A percentile compares a stretch with the other conserved stretches of the same genome.
Conservation (phyloP, 2,329 filamentous ascomycete species). For the Xylariaceae sp. region DNA sequence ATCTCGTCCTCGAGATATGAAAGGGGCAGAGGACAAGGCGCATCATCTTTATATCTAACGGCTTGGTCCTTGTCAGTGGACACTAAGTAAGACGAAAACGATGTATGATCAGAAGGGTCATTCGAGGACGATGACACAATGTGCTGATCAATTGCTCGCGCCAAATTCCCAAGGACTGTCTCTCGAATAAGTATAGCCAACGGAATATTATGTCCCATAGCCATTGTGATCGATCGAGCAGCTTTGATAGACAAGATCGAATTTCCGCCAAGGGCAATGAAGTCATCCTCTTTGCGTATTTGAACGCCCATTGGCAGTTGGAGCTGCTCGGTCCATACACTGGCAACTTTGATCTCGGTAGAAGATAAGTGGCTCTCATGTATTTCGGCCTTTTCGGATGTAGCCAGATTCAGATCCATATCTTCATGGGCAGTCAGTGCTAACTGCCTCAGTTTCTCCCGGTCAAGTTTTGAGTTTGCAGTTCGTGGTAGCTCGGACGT, state of each 20-base stretch:
- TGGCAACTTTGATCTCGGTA: background rate
- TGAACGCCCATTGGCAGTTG: background rate
- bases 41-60: too few species aligned
- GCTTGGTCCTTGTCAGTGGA: background rate
- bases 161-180: background rate
- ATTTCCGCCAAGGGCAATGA: constrained; percentile 6
- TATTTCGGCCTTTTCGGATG: background rate
- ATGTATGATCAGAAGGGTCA: background rate
- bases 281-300: constrained; percentile 4
- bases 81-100: background rate
- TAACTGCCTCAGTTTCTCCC: background rate
- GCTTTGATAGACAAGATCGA: constrained; percentile 6
- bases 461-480: constrained; percentile 1
- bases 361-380: background rate
- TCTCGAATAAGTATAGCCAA: constrained; percentile 7
- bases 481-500: background rate
- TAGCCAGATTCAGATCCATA: too few species aligned
- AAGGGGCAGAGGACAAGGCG: background rate
- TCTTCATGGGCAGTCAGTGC: background rate
- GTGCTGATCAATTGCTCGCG: background rate
- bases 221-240: background rate
- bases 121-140: background rate
- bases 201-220: constrained; percentile 2
- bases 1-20: constrained; percentile 1
- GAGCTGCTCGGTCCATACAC: constrained; percentile 1